These are phyloP conservation scores for Globisporangium abappressorium DNA, from an alignment of 352 stramenopile species.

Conservation along the genomic window DNA sequence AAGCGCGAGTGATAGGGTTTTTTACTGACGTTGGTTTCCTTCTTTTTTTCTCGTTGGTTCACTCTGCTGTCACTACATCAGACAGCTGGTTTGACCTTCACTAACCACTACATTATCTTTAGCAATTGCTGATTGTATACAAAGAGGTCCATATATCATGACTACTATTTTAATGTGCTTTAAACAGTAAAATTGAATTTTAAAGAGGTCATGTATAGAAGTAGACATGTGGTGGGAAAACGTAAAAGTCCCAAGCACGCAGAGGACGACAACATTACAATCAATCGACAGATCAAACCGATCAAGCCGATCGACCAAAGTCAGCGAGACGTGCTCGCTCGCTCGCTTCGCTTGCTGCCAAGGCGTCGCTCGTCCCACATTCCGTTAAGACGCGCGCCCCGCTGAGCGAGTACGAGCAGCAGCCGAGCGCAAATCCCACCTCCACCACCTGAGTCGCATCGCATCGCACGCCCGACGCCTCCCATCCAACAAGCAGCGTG, in stretches of 20 bases:
- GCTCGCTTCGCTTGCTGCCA: neutral
- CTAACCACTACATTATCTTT: neutral
- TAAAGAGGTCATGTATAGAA: neutral
- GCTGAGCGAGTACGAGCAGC: constrained; percentile 5
- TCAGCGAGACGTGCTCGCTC: neutral
- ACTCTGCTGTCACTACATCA: neutral
- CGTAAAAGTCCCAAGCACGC: constrained; percentile 4
- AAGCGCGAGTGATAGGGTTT: neutral
- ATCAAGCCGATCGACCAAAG: neutral
- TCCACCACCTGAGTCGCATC: neutral
- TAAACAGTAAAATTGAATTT: neutral
- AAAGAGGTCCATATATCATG: neutral
- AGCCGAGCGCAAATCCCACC: neutral
- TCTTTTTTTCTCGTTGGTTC: constrained; percentile 15
- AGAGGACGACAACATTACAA: constrained; percentile 5
- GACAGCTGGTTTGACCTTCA: neutral
- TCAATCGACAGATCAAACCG: neutral
- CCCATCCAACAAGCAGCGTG: neutral
- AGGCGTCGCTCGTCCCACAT: constrained; percentile 6
- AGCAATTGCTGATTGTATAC: neutral
- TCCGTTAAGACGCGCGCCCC: neutral
- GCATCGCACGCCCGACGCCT: no score
- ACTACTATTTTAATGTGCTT: neutral
- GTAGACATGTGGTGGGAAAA: constrained; percentile 2
- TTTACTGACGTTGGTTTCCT: constrained; percentile 12